A percentile compares a stretch with the other conserved stretches of the same genome.
phyloP scores from a whole-genome alignment of 768 basidiomycete genomes.

The Glaciozyma antarctica region DNA sequence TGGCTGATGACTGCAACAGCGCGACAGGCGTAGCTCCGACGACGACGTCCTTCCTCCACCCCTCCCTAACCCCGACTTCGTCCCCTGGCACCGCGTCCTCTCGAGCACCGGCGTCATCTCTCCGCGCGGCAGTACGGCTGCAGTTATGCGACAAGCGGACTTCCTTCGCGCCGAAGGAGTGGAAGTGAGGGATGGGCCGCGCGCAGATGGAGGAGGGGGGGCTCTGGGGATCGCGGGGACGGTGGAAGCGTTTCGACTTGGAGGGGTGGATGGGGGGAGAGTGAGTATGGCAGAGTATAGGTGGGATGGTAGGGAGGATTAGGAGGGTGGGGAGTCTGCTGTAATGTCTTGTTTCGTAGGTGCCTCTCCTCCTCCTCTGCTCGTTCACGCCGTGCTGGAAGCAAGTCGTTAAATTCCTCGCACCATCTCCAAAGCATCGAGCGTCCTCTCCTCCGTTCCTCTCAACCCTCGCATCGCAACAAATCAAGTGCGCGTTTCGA shows the following conservation, averaged over 20 bases:
- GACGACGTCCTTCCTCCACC: conserved; percentile 7
- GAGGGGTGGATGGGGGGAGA: conserved; percentile 14
- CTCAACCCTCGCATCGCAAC: too few relatives aligned
- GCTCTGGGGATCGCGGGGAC: background rate
- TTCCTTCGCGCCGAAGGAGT: conserved; percentile 24
- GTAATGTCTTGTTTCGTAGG: too few relatives aligned
- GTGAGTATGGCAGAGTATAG: conserved; percentile 18
- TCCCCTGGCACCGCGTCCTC: conserved; percentile 27
- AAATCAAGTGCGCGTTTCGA: too few relatives aligned
- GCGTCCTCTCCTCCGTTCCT: too few relatives aligned
- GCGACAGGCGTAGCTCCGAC: background rate
- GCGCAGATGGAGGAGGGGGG: background rate
- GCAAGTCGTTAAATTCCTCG: too few relatives aligned
- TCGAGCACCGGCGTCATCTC: conserved; percentile 16
- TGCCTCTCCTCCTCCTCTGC: too few relatives aligned
- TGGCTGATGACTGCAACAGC: too few relatives aligned
- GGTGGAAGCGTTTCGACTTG: conserved; percentile 14
- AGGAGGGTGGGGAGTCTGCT: background rate
- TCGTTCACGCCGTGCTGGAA: too few relatives aligned
- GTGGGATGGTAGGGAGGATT: conserved; percentile 11
- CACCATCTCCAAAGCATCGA: too few relatives aligned
- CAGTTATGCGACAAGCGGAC: conserved; percentile 16
- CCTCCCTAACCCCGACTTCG: conserved; percentile 9
- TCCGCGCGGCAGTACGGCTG: conserved; percentile 15
- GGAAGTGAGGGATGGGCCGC: conserved; percentile 8